Percentiles rank a stretch among this genome's conserved stretches.
Evolutionary conservation across 2,329 filamentous ascomycete species (phyloP).

Genomic region (Aureobasidium sp.): DNA sequence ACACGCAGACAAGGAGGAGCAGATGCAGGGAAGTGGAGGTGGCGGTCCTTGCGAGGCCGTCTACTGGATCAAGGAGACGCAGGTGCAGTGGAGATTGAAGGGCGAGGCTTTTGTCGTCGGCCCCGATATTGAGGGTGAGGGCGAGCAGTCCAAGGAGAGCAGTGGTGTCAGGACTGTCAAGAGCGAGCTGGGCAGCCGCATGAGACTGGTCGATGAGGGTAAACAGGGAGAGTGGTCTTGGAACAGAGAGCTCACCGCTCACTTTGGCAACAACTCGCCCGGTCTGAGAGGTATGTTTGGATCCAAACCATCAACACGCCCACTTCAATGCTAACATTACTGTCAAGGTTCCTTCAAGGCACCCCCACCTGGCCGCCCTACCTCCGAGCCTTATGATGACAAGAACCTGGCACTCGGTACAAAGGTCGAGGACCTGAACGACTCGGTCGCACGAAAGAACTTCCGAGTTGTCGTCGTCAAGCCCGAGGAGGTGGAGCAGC

Average conservation of each 20-base stretch:
- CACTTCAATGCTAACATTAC: conserved; percentile 13
- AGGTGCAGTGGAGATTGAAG: conserved; percentile 77
- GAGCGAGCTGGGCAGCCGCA: conserved; percentile 53
- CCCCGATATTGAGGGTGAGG: conserved; percentile 53
- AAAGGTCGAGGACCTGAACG: conserved; percentile 63
- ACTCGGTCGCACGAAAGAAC: conserved; percentile 63
- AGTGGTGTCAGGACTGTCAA: conserved; percentile 53
- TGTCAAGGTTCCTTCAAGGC: conserved; percentile 55
- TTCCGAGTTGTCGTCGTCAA: conserved; percentile 85
- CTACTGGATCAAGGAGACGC: conserved; percentile 67
- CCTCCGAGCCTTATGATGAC: conserved; percentile 38
- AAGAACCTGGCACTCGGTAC: conserved; percentile 47
- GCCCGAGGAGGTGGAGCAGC: conserved; percentile 67
- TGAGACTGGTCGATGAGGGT: conserved; percentile 49
- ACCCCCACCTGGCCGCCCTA: conserved; percentile 45
- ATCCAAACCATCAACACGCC: background rate
- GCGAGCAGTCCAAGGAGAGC: conserved; percentile 44
- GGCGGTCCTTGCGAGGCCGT: conserved; percentile 72
- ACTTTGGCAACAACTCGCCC: conserved; percentile 85
- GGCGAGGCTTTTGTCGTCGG: conserved; percentile 71
- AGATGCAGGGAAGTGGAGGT: conserved; percentile 48
- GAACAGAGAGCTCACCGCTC: conserved; percentile 69
- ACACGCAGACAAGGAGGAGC: conserved; percentile 39
- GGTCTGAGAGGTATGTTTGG: conserved; percentile 58
- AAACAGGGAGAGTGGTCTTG: conserved; percentile 62